Base-by-base conservation (phyloP, 805 yeast genomes). In the Grigorovia humatica region DNA sequence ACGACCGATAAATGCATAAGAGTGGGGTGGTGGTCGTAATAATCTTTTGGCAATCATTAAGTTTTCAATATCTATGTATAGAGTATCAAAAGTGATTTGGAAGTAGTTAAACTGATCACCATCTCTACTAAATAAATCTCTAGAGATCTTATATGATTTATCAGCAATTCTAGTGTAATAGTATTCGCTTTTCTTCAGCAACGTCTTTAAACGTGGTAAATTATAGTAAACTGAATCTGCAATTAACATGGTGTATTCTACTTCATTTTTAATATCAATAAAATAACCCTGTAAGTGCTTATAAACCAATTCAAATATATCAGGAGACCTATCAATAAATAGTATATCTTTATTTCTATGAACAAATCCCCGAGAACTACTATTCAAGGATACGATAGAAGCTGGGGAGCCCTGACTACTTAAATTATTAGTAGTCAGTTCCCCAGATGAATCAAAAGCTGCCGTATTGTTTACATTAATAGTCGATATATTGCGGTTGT, bases 81-180 rank as follows among this genome's bases (percentile, higher is more conserved):
- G 63, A 1, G 80, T 70, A 38, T 78, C 77, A 59, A 74, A 75
- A 2, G 85, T 77, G 41, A 88, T 70, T 11, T 84, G 76, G 68
- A 89, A 86, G 65, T 75, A 88, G 66, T 89, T 89, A 11, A 91
- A 95, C 46, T 70, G 64, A 62, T 90, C 88, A 0, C 96, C 96
- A 2, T 79, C 74, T 2, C 72, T 64, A 4, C 66, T 59, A 47
- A 90, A 69, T 12, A 88, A 56, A 15, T 70, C 70, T 53, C 76
- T 75, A 1, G 89, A 77, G 2, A 89, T 69, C 55, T 74, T 76
- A 65, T 88, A 83, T 32, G 78, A 68, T 46, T 66, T 61, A 32
- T 79, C 76, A 9, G 96, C 90, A 4, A 89, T 69, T 19, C 72
- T 69, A 43, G 78, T 74, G 62, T 66, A 70, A 64, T 77, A 76